Conservation (phyloP, 2,329 filamentous ascomycete species). For the Nigrograna mackinnonii region DNA sequence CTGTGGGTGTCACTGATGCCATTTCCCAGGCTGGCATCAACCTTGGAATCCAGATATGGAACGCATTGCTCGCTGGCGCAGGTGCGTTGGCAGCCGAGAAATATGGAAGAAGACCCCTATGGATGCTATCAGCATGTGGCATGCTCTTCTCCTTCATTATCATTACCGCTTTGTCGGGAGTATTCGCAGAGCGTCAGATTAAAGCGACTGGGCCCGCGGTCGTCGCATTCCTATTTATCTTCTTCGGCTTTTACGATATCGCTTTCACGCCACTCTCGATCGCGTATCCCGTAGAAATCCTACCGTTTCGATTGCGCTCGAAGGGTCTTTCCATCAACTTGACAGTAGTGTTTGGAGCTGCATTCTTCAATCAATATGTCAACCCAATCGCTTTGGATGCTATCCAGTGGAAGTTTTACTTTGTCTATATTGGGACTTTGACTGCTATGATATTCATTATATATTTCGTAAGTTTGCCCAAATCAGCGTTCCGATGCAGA, state of each 20-base stretch:
- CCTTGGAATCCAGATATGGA: constrained; percentile 45
- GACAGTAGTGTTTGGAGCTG: background rate
- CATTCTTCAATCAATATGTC: constrained; percentile 6
- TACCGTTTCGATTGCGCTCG: background rate
- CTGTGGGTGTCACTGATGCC: constrained; percentile 41
- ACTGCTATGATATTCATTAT: background rate
- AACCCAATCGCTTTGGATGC: constrained; percentile 13
- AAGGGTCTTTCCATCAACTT: background rate
- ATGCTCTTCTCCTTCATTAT: constrained; percentile 51
- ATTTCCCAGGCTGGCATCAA: constrained; percentile 44
- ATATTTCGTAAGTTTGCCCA: background rate
- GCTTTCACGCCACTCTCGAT: constrained; percentile 31
- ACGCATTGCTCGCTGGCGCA: constrained; percentile 35
- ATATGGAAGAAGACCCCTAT: constrained; percentile 48
- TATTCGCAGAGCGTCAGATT: constrained; percentile 11
- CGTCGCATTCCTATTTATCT: constrained; percentile 20
- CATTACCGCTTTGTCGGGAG: constrained; percentile 45
- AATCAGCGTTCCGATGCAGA: background rate
- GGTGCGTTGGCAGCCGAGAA: constrained; percentile 47
- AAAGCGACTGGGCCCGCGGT: constrained; percentile 15
- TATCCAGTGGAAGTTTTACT: constrained; percentile 16
- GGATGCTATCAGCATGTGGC: constrained; percentile 44
- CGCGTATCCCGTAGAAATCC: background rate
- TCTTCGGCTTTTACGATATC: constrained; percentile 27
- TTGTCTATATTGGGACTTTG: constrained; percentile 9